Percentiles rank a stretch among this genome's conserved stretches.
phyloP scores from a whole-genome alignment of 371 early-diverging fungal species.

The Mortierella sp. region DNA sequence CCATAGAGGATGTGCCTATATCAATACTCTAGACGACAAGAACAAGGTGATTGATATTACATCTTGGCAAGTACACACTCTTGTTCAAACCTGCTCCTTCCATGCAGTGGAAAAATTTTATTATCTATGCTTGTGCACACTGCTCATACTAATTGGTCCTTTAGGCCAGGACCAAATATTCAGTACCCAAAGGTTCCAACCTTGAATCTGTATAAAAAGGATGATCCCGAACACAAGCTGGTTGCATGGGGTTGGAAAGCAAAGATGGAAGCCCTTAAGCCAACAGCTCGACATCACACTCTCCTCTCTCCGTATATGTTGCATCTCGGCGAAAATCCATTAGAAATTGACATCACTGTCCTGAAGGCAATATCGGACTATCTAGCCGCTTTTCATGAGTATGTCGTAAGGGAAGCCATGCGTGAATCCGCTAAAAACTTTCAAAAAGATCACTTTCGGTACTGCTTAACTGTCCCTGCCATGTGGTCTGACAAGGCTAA shows the following conservation, averaged over 20 bases:
- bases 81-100: not conserved
- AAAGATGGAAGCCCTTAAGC: slow-evolving; percentile 64
- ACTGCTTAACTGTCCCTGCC: slow-evolving; percentile 67
- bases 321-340: slow-evolving; percentile 64
- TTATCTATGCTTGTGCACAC: not conserved
- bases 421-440: slow-evolving; percentile 64
- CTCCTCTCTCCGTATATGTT: slow-evolving; percentile 67
- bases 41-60: slow-evolving; percentile 70
- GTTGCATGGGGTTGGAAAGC: slow-evolving; percentile 71
- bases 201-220: slow-evolving; percentile 57
- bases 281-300: slow-evolving; percentile 52
- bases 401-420: slow-evolving; percentile 61
- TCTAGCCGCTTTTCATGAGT: slow-evolving; percentile 61
- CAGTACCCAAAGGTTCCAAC: slow-evolving; percentile 68
- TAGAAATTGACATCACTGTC: slow-evolving; percentile 61
- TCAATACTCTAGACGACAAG: slow-evolving; percentile 63
- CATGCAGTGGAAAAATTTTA: not conserved
- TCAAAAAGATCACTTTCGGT: slow-evolving; percentile 60
- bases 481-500: slow-evolving; percentile 68
- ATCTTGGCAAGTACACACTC: slow-evolving; percentile 61
- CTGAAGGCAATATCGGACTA: slow-evolving; percentile 64
- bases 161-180: slow-evolving; percentile 67
- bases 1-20: slow-evolving; percentile 68
- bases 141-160: not conserved
- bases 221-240: slow-evolving; percentile 51